Base-by-base conservation (phyloP, 257 asterid genomes). In the Eucommia ulmoides region DNA sequence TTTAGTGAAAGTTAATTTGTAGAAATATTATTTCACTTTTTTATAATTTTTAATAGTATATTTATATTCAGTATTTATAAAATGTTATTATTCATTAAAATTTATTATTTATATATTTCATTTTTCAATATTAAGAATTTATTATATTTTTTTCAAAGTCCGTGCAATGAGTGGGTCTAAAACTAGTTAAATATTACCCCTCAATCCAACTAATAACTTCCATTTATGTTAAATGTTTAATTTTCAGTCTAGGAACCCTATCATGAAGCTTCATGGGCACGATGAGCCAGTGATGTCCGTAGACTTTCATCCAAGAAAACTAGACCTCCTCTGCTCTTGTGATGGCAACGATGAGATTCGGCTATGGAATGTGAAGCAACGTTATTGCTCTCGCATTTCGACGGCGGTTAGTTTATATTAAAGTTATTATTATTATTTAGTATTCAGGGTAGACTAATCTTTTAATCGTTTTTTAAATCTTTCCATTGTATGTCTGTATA, bases 221-320 rank as follows among this genome's bases (percentile, higher is more conserved):
- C 42, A 1, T 18, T 4, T 35, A 3, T 0, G 2, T 6, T 35
- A 35, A 18, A 10, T 35, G 11, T 3, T 19, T 42, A 48, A 55
- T 33, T 48, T 75, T 48, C 47, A 78, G 87, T 35, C 47, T 7
- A 57, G n/a, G 15, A 54, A 14, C 21, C 20, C 41, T 26, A 41
- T 22, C 33, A 11, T 18, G 51, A 51, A 42, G 56, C 76, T 75
- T 52, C 49, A 25, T 54, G 81, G 81, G 55, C 81, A 72, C 53
- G 56, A 50, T 54, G 76, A 62, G 9, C 74, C 56, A 23, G 78
- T 75, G 33, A 52, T 25, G 54, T 72, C 87, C 21, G 17, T 63
- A 45, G 79, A 72, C 61, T 73, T 79, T 64, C 76, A 73, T 57
- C 78, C 80, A 2, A 64, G 21, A 33, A 64, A 59, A 23, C 1